A percentile compares a stretch with the other conserved stretches of the same genome.
Evolutionary conservation across 306 rosid species (phyloP).

Genomic region (Rosa multiflora): DNA sequence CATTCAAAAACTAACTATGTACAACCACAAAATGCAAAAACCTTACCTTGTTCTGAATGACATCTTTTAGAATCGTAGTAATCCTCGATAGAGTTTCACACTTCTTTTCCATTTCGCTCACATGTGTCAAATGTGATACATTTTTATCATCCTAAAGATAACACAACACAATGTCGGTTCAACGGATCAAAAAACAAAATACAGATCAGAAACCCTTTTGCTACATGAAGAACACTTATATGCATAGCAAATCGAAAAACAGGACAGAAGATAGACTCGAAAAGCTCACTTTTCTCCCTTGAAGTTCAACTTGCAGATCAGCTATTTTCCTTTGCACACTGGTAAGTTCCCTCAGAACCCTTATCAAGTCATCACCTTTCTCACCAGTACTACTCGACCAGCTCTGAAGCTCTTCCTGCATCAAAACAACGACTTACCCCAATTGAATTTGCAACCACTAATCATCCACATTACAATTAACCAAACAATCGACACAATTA

Average conservation of each 20-base stretch:
- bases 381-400: conserved; percentile 57
- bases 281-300: conserved; percentile 78
- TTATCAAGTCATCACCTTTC: conserved; percentile 78
- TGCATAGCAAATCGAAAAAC: not conserved
- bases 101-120: conserved; percentile 93
- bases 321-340: conserved; percentile 87
- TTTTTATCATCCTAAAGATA: conserved; percentile 81
- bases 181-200: not conserved
- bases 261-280: conserved; percentile 1
- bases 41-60: conserved; percentile 90
- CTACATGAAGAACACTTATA: not conserved
- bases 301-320: conserved; percentile 96
- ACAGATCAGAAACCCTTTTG: not conserved
- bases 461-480: conserved; percentile 7
- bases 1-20: not conserved
- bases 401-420: conserved; percentile 66
- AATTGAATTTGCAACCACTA: not conserved
- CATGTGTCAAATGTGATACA: conserved; percentile 93
- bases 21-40: not conserved
- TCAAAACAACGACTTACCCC: conserved; percentile 3
- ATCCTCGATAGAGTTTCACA: conserved; percentile 77
- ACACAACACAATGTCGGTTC: conserved; percentile 20
- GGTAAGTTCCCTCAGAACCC: conserved; percentile 82
- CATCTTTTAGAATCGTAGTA: conserved; percentile 86
- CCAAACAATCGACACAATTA: not conserved